Base-by-base conservation (phyloP, 1,139 yeast species). In the Yamadazyma triangularis region DNA sequence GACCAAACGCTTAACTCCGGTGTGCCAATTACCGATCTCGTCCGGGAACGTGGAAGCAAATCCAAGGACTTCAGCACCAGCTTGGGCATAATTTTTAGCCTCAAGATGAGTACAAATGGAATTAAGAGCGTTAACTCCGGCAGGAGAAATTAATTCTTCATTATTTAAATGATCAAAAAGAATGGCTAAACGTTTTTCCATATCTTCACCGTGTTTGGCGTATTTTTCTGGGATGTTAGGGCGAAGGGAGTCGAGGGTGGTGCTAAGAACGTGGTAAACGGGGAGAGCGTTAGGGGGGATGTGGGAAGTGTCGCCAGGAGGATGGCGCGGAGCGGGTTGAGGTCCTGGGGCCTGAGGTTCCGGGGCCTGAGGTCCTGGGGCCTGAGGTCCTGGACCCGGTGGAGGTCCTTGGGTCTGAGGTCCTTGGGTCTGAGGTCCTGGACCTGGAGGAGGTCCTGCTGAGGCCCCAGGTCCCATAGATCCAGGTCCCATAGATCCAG, bases 11-110 rank as follows among this genome's bases (percentile, higher is more conserved):
- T 84, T 87, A 31, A 91, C 82, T 48, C 98, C 98, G 15, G 86
- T 78, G 64, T 86, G 78, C 98, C 98, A 91, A 47, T 83, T 79
- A 9, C 95, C 95, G 42, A 85, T 77, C 55, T 89, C 95, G 26
- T 74, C 78, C 29, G 81, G 73, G 45, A 76, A 73, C 24, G 74
- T 71, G 7, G 88, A 73, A 29, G 85, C 74, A 43, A 91, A 72
- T 32, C 79, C 77, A 28, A 70, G 58, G 41, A 76, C 76, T 31
- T 75, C 47, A 9, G 70, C 60, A 32, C 72, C 60, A 2, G 97
- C 96, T 9, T 64, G 63, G 10, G 59, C 58, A 52, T 66, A 85
- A 41, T 86, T 80, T 39, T 70, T 69, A 11, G 53, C 58, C 13
- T 64, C 64, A 44, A 93, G 59, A 2, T 77, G 62, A 9, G 56